Conservation (phyloP, 108 stramenopile species). For the Nitzschia sp. region DNA sequence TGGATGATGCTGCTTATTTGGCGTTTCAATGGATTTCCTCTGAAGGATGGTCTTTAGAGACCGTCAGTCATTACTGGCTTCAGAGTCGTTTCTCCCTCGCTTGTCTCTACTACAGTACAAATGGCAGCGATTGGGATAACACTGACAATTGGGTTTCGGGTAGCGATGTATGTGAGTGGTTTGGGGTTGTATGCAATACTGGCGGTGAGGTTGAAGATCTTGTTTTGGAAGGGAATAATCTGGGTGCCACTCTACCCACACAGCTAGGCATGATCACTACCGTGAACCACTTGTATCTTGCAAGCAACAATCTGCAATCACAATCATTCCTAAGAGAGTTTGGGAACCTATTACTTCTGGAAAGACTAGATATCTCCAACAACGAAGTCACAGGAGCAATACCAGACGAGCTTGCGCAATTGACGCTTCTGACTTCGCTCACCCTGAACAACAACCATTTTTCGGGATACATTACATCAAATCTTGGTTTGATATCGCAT, state of each 20-base stretch:
- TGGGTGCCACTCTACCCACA: slow-evolving; percentile 6
- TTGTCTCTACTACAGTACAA: slow-evolving; percentile 14
- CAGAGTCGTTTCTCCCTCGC: slow-evolving; percentile 4
- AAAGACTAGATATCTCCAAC: neutral
- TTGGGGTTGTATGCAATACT: slow-evolving; percentile 13
- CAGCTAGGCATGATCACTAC: slow-evolving; percentile 8
- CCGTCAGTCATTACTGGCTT: neutral
- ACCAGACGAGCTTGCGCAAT: neutral
- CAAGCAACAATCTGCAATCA: neutral
- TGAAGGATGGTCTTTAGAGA: neutral
- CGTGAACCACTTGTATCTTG: neutral
- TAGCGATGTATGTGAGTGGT: slow-evolving; percentile 13
- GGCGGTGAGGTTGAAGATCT: slow-evolving; percentile 6
- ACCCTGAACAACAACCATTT: slow-evolving; percentile 5
- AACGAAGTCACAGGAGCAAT: neutral
- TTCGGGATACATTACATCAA: neutral
- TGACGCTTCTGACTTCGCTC: slow-evolving; percentile 14
- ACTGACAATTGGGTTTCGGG: slow-evolving; percentile 17
- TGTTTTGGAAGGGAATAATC: slow-evolving; percentile 1
- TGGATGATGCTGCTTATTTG: neutral
- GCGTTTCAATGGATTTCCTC: neutral
- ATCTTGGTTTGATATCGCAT: neutral
- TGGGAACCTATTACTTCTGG: neutral
- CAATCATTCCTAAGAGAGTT: neutral
- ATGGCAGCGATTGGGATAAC: slow-evolving; percentile 13